phyloP scores from a whole-genome alignment of 176 grass and related monocot genomes.

The Triticum aestivum region IWGSC_CS_RefSeq_v2.1 NC_057806.1:403050069-403050568 shows the following conservation, averaged over 20 bases:
- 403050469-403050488: conserved; percentile 52
- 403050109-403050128: conserved; percentile 28
- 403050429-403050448: conserved; percentile 67
- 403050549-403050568: conserved; percentile 39
- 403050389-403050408: conserved; percentile 15
- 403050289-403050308: conserved; percentile 70
- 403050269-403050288: conserved; percentile 52
- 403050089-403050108: conserved; percentile 34
- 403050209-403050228: neutral
- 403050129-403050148: conserved; percentile 49
- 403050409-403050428: conserved; percentile 51
- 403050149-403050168: conserved; percentile 46
- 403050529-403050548: conserved; percentile 63
- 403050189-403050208: conserved; percentile 23
- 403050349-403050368: neutral
- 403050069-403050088: neutral
- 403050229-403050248: conserved; percentile 6
- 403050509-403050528: conserved; percentile 74
- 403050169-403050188: conserved; percentile 71
- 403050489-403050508: conserved; percentile 62
- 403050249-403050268: neutral
- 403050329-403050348: conserved; percentile 64
- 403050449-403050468: conserved; percentile 39
- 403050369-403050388: neutral
- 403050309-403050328: conserved; percentile 55